Evolutionary conservation across 2,329 filamentous ascomycete species (phyloP).

Genomic region (Leptodontidium sp.): DNA sequence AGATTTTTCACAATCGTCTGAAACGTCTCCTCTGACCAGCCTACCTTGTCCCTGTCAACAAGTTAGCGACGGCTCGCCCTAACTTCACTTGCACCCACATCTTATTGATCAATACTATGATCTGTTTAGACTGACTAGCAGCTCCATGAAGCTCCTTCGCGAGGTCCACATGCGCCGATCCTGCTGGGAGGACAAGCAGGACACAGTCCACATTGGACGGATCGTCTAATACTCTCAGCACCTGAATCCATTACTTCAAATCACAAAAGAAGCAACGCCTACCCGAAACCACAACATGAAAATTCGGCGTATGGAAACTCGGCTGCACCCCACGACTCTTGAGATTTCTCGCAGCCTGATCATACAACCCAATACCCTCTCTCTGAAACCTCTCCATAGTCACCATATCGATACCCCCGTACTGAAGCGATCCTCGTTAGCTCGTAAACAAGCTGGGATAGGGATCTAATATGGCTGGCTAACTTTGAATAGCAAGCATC

Average conservation of each 20-base stretch:
- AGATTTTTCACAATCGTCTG: background rate
- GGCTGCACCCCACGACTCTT: background rate
- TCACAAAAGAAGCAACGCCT: background rate
- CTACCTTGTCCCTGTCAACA: background rate
- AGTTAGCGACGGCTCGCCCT: background rate
- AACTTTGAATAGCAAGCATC: conserved; percentile 10
- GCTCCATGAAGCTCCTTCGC: background rate
- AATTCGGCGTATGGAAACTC: background rate
- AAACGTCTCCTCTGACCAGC: conserved; percentile 3
- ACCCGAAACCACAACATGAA: background rate
- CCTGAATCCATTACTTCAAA: background rate
- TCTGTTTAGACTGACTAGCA: background rate
- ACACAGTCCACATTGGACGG: background rate
- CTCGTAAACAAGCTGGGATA: background rate
- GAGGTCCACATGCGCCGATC: background rate
- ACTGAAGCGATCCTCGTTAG: background rate
- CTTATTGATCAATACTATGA: conserved; percentile 11
- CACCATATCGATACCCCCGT: conserved; percentile 4
- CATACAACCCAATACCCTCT: background rate
- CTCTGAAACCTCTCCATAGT: background rate
- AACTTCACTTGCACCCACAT: background rate
- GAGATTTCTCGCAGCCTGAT: background rate
- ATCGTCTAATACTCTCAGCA: background rate
- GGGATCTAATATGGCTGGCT: background rate
- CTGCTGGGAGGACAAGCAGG: background rate